Conservation (phyloP, 345 rosid genomes). For the Eucalyptus sp. region DNA sequence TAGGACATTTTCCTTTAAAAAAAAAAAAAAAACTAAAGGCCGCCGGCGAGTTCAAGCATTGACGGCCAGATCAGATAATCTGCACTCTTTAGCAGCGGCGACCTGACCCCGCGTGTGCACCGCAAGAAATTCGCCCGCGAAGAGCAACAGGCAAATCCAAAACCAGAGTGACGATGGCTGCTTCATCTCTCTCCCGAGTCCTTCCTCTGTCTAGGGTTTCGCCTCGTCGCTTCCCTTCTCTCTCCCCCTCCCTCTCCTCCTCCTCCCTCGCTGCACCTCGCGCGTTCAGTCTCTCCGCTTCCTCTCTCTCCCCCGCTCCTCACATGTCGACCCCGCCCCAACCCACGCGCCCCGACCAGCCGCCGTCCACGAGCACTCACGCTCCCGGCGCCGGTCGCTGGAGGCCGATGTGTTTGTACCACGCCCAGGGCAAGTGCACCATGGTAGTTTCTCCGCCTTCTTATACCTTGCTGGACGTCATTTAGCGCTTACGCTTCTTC, state of each 20-base stretch:
- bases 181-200: neutral
- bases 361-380: neutral
- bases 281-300: neutral
- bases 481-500: neutral
- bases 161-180: neutral
- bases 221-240: neutral
- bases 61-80: neutral
- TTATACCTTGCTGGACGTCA: neutral
- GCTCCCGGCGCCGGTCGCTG: constrained; percentile 13
- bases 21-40: too few relatives aligned
- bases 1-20: fast-evolving
- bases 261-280: neutral
- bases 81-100: neutral
- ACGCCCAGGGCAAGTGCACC: constrained; percentile 74
- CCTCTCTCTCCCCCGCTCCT: neutral
- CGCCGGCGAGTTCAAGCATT: neutral
- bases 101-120: neutral
- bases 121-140: neutral
- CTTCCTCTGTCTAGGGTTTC: neutral
- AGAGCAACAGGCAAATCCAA: neutral
- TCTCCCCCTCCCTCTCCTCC: neutral
- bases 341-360: neutral
- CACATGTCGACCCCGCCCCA: neutral
- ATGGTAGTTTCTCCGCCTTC: constrained; percentile 21
- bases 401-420: constrained; percentile 82